Evolutionary conservation across 768 basidiomycete genomes (phyloP), one percentile per base, ranked within the genome.

Genomic region (Pleurotus salmoneostramineus): DNA sequence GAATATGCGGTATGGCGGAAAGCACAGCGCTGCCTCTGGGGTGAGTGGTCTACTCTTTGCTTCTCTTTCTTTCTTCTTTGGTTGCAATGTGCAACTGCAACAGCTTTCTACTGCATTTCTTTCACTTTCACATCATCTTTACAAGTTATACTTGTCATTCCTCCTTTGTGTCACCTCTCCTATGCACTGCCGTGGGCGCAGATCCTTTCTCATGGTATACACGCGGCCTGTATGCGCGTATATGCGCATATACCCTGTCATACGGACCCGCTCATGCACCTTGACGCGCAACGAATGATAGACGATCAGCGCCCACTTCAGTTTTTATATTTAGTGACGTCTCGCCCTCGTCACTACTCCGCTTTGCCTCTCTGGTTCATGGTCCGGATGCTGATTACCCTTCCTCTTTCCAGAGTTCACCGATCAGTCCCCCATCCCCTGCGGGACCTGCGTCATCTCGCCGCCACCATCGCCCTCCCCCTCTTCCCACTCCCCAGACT

Each of bases 1-100:
- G 6, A 17, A 43, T 37, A 36, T 54, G 69, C 60, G 31, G 64
- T 61, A 49, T 51, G 69, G 14, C 70, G 66, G 67, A 45, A 65
- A 3, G 66, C 59, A 17, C 36, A 60, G 7, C 55, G 57, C 44
- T n/a, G 36, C 42, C 11, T 49, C 47, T 36, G 46, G 60, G 58
- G 66, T 62, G 55, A 50, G 7, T 17, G 35, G 49, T 12, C 15
- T 10, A 8, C 14, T 36, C 7, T 32, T 8, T 50, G 11, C 49
- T 17, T 50, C 49, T 14, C 49, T 50, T 50, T 14, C 7, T 36
- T 32, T 21, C 11, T 11, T 17, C 17, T 48, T 48, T n/a, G 37
- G 37, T 8, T 40, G 21, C 37, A 10, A 10, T 40, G 37, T 10
- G 37, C 37, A 27, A 27, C 21, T 1, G 21, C 21, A 27, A 27